Base-by-base conservation (phyloP, 345 rosid species). In the Combretum micranthum region DNA sequence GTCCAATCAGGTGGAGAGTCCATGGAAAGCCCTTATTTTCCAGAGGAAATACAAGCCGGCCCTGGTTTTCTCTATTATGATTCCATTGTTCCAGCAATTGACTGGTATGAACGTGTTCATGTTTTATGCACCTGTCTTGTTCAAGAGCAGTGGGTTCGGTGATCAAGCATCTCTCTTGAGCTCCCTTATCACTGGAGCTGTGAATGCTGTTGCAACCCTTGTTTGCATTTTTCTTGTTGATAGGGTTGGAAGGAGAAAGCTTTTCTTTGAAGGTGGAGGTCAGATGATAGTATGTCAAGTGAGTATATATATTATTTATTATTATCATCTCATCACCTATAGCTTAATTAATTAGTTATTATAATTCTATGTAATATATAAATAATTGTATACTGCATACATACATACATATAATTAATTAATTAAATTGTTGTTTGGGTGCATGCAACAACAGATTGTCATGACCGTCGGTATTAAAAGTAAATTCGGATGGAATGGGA, bases 401-500 rank as follows among this genome's bases (percentile, higher is more conserved):
- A 50, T 17, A 0, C 5, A 10, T 0, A 0, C 10, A n/a, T 25
- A n/a, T 1, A 21, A 12, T 51, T 15, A 1, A n/a, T 20, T 13
- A 0, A 17, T 2, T 21, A 4, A 17, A 3, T 8, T 22, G 25
- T 1, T 4, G 1, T 15, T 23, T 53, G 50, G n/a, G n/a, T n/a
- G n/a, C n/a, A n/a, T n/a, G n/a, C n/a, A n/a, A n/a, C n/a, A n/a
- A n/a, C 56, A 84, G 87, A 53, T 65, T 13, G 47, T 70, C 17
- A 64, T 83, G 26, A 72, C 83, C 2, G 44, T 26, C 12, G 62
- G 71, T 15, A 81, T 86, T 20, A 87, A 69, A 0, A 20, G 42
- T 16, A 81, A 86, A 47, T 83, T 86, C 15, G 90, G 90, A 58
- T 26, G 51, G 23, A 23, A 55, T n/a, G 90, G 87, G 12, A 52